A percentile compares a stretch with the other conserved stretches of the same genome.
These are phyloP conservation scores for Rehmannia glutinosa DNA, from an alignment of 257 asterid genomes.

Conservation along the genomic window DNA sequence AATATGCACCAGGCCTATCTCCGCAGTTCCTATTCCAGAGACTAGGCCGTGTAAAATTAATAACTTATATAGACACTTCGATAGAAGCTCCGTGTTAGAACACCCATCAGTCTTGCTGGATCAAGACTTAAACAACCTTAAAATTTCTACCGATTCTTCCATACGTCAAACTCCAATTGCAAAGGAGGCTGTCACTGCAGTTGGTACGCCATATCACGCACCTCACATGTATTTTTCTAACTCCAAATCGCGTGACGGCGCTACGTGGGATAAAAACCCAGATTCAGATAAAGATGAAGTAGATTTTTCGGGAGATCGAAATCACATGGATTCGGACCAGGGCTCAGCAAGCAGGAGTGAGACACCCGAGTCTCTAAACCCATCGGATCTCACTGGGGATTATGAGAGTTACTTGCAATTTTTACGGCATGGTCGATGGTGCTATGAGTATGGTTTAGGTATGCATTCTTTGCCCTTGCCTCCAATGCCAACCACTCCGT, in stretches of 20 bases:
- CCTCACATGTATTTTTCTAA: conserved; percentile 41
- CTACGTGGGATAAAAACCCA: conserved; percentile 9
- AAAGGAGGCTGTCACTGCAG: conserved; percentile 13
- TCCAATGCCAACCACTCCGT: conserved; percentile 26
- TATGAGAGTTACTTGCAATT: conserved; percentile 36
- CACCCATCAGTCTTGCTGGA: too few relatives aligned
- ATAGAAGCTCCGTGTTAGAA: too few relatives aligned
- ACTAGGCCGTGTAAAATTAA: conserved; percentile 21
- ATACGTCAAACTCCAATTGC: conserved; percentile 9
- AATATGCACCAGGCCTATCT: conserved; percentile 16
- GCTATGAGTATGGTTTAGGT: conserved; percentile 29
- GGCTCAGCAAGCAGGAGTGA: conserved; percentile 21
- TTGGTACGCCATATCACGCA: conserved; percentile 17
- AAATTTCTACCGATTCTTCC: conserved; percentile 19
- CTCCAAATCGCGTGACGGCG: conserved; percentile 19
- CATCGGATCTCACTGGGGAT: conserved; percentile 66
- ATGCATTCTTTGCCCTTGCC: conserved; percentile 33
- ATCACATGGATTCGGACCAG: conserved; percentile 12
- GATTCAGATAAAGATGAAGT: conserved; percentile 26
- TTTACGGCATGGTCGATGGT: conserved; percentile 45
- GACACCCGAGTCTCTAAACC: conserved; percentile 25
- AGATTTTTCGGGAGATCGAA: too few relatives aligned
- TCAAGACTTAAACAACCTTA: neutral
- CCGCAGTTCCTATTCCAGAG: conserved; percentile 19
- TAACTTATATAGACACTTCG: neutral